Base-by-base conservation (phyloP, 192 early-diverging fungal genomes). In the Podila epigama region DNA sequence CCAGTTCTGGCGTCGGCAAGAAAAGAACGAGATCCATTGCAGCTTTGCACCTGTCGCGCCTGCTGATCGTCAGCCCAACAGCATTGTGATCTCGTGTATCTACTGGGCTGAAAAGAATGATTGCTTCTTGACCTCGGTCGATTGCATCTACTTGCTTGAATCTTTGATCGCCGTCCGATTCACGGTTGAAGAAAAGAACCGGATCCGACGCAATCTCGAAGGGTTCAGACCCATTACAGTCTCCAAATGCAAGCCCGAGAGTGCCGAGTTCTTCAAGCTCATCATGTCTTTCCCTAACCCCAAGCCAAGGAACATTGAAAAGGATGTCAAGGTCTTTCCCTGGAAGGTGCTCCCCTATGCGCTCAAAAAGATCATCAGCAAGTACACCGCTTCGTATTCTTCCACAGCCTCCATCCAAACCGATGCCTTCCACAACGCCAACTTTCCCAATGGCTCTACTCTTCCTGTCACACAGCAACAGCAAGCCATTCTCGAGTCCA, bases 261-360 rank as follows among this genome's bases (percentile, higher is more conserved):
- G 88, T 36, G 85, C 85, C 8, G 88, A 87, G n/a, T 92, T 95
- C 69, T 95, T 92, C 82, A 90, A 87, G 72, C 71, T 89, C 63
- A 92, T 95, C 70, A 95, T 95, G 93, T 82, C 84, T 16, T 95
- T 91, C 63, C 88, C 89, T 1, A 89, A 92, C 66, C 92, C 93
- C 37, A 92, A 90, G 70, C 93, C 93, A 20, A 82, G 93, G 36
- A 93, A 94, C 83, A 94, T 93, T 62, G 92, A 93, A 81, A 95
- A 95, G 78, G 92, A 95, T 58, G 88, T 95, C 82, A 95, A 95
- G 68, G 92, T 95, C 5, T 95, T 92, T 79, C 83, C 88, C 7
- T 95, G 93, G 93, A 85, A 86, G 51, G 85, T 85, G 1, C 68
- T 95, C n/a, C 77, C 87, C 8, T 69, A 84, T 31, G 92, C 91